These are phyloP conservation scores for Allantophomopsis cytisporea DNA, from an alignment of 2,329 filamentous ascomycete species.

Conservation along the genomic window DNA sequence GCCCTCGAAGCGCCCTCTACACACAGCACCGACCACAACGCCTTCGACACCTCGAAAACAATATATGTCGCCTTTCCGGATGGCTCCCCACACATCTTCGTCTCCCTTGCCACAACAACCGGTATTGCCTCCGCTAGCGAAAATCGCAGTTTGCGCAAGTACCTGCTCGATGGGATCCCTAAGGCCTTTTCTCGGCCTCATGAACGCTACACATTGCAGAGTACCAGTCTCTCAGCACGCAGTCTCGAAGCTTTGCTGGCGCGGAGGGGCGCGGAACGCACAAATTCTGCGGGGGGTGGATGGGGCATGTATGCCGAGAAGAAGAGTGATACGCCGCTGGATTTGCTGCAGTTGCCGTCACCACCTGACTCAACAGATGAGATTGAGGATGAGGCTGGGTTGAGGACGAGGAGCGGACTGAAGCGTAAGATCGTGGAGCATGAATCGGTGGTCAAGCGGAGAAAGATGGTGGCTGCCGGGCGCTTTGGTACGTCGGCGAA, in stretches of 20 bases:
- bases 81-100: conserved; percentile 63
- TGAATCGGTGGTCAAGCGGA: conserved; percentile 36
- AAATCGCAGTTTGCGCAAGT: conserved; percentile 48
- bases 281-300: conserved; percentile 60
- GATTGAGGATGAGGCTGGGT: conserved; percentile 5
- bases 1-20: conserved; percentile 20
- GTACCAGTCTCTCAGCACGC: conserved; percentile 55
- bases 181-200: conserved; percentile 68
- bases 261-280: conserved; percentile 54
- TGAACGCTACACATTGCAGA: conserved; percentile 54
- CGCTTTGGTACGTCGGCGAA: conserved; percentile 54
- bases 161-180: conserved; percentile 68
- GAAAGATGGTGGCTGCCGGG: conserved; percentile 46
- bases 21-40: conserved; percentile 16
- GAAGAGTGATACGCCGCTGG: conserved; percentile 30
- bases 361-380: conserved; percentile 28
- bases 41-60: conserved; percentile 52
- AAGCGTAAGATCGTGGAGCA: conserved; percentile 16
- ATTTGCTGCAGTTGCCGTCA: conserved; percentile 20
- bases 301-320: conserved; percentile 61
- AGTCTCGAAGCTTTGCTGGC: conserved; percentile 59
- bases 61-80: conserved; percentile 77
- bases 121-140: conserved; percentile 57
- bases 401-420: conserved; percentile 6
- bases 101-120: conserved; percentile 58